Evolutionary conservation across 1,284 basidiomycete species (phyloP), one percentile per base, ranked within the genome.

Genomic region (Fomitopsis pinicola): DNA sequence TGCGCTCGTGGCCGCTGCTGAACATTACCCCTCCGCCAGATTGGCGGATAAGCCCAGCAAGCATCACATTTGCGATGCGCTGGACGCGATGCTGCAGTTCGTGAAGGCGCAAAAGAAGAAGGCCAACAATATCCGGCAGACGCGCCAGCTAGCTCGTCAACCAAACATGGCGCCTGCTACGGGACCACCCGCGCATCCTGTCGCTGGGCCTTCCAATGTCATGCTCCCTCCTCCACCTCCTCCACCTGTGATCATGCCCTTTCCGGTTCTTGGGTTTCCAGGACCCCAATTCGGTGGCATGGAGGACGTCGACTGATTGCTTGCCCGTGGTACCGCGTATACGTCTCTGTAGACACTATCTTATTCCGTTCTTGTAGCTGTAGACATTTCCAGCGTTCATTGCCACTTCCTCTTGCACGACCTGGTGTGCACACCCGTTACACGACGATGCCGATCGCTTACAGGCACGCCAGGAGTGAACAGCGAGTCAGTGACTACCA

Each of bases 31-130:
- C 30, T 58, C 54, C 14, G 44, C 5, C 55, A 87, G 86, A 48
- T 61, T 88, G 3, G 68, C 74, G 4, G 83, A 87, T 46, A 77
- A 81, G 50, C 80, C 82, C 0, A 81, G 78, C 58, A 87, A 83
- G 63, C 69, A 68, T n/a, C 74, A 84, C 62, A 69, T 87, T 36
- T 69, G 73, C 26, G 84, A 84, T 12, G 85, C 78, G 1, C 69
- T 88, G 26, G 78, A 81, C 30, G 70, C 73, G 0, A 69, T 88
- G 9, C 73, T 74, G 7, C 66, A 73, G 0, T 88, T 87, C 67
- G 79, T 78, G 54, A 81, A 82, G 65, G 62, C 70, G 3, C 84
- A 88, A 65, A 71, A 77, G 33, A 77, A 80, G 64, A 69, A 63
- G 53, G 59, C 58, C 17, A 50, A n/a, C 55, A 58, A 7, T 17